Conservation (phyloP, 331 rosid species). For the Pyrus hybrid region DNA sequence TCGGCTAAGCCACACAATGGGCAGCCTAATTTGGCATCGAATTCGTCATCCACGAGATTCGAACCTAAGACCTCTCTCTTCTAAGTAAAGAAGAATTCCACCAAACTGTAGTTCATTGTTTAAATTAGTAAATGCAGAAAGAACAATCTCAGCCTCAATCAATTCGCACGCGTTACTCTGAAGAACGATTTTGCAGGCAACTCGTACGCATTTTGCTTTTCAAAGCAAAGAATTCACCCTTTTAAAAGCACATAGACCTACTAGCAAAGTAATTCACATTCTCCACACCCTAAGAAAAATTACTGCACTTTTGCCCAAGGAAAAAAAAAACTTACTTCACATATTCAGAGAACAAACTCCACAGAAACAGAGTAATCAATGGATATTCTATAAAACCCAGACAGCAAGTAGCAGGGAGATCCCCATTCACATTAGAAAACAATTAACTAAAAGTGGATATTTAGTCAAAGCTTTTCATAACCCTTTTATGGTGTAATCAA, state of each 20-base stretch:
- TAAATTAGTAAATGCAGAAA: too few relatives aligned
- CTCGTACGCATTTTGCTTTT: too few relatives aligned
- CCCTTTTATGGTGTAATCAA: neutral
- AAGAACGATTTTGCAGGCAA: neutral
- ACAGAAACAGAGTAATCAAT: neutral
- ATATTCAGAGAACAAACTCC: neutral
- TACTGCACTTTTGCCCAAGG: neutral
- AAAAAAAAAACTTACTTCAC: neutral
- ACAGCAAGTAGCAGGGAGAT: neutral
- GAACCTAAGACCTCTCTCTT: too few relatives aligned
- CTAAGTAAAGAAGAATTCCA: too few relatives aligned
- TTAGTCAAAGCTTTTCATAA: neutral
- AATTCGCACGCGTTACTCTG: neutral
- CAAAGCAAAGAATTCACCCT: too few relatives aligned
- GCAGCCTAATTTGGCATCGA: too few relatives aligned
- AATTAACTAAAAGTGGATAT: neutral
- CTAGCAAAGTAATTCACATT: neutral
- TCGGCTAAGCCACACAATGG: too few relatives aligned
- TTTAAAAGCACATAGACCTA: neutral
- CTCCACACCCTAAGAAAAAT: neutral
- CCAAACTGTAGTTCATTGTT: too few relatives aligned
- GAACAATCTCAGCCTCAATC: neutral
- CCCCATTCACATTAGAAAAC: neutral
- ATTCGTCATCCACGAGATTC: too few relatives aligned
- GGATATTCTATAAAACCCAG: neutral